phyloP scores from a whole-genome alignment of 2,329 filamentous ascomycete species.

The Tolypocladium pustulatum region DNA sequence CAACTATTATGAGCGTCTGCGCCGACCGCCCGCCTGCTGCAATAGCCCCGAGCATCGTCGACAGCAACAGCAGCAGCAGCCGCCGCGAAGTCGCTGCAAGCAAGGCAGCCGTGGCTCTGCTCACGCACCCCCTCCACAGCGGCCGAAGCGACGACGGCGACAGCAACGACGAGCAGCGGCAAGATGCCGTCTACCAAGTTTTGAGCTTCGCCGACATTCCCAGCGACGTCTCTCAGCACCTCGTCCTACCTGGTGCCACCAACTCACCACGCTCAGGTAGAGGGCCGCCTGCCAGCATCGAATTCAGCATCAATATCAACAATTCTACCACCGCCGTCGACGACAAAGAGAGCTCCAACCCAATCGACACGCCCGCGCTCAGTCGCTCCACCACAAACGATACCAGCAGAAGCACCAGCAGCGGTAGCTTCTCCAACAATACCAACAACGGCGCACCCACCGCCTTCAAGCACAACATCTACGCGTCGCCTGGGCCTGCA shows the following conservation, averaged over 20 bases:
- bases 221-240: slow-evolving; percentile 14
- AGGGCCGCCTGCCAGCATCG: slow-evolving; percentile 3
- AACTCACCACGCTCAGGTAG: slow-evolving; percentile 9
- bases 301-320: not conserved
- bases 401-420: slow-evolving; percentile 1
- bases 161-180: not conserved
- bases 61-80: not conserved
- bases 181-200: slow-evolving; percentile 10
- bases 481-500: slow-evolving; percentile 3
- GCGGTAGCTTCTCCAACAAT: slow-evolving; percentile 1
- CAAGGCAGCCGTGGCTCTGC: not conserved
- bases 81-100: not conserved
- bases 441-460: not conserved
- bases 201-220: slow-evolving; percentile 18
- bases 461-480: slow-evolving; percentile 1
- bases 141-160: not conserved
- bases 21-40: slow-evolving; percentile 6
- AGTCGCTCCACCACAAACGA: slow-evolving; percentile 3
- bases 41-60: not conserved
- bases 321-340: not conserved
- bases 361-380: slow-evolving; percentile 4
- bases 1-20: slow-evolving; percentile 6
- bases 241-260: slow-evolving; percentile 17
- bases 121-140: not conserved
- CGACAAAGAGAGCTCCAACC: slow-evolving; percentile 1